Evolutionary conservation across 2,329 filamentous ascomycete genomes (phyloP).

Genomic region (Colletotrichum brevisporum): DNA sequence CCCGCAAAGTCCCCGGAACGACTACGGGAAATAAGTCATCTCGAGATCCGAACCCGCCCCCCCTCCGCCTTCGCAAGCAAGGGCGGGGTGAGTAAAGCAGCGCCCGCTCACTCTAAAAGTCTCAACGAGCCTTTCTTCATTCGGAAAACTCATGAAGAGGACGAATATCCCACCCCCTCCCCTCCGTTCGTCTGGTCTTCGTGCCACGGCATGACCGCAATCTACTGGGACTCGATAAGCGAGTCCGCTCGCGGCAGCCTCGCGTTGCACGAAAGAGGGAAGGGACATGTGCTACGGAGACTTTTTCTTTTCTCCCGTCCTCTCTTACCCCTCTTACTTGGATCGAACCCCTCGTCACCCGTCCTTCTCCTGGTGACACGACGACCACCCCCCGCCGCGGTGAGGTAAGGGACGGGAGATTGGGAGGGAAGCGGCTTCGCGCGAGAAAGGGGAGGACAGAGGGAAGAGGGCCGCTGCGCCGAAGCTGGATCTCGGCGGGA

Average conservation of each 20-base stretch:
- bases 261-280: constrained; percentile 24
- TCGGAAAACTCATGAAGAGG: neutral
- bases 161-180: neutral
- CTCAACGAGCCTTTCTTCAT: neutral
- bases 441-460: neutral
- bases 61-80: no score
- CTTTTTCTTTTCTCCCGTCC: constrained; percentile 7
- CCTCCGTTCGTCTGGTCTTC: neutral
- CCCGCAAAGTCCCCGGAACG: no score
- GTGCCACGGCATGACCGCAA: constrained; percentile 25
- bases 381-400: neutral
- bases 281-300: constrained; percentile 29
- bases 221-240: constrained; percentile 38
- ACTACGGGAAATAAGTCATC: no score
- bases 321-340: neutral
- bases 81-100: no score
- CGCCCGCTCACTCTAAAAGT: neutral
- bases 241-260: constrained; percentile 17
- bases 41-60: no score
- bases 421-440: neutral
- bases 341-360: no score
- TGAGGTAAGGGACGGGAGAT: neutral
- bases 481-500: neutral
- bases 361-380: neutral
- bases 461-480: neutral